Evolutionary conservation across 139 green algal genomes (phyloP).

Genomic region (Picochlorum sp.): DNA sequence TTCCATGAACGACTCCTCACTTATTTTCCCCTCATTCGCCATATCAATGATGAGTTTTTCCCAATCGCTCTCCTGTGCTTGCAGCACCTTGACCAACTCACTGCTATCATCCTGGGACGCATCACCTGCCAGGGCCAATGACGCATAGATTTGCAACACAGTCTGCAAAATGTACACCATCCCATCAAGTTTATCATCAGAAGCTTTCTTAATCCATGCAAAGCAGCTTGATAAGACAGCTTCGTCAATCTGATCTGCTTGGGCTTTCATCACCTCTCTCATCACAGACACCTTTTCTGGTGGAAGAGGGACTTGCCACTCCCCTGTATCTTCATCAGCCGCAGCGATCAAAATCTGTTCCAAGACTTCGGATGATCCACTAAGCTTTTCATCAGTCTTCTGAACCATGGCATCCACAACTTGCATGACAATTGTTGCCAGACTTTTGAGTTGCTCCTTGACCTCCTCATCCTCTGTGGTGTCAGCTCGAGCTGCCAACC

Average conservation of each 20-base stretch:
- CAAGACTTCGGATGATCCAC: slow-evolving; percentile 47
- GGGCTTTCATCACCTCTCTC: slow-evolving; percentile 17
- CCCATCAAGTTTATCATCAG: slow-evolving; percentile 61
- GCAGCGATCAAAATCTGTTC: slow-evolving; percentile 70
- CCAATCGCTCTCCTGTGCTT: slow-evolving; percentile 48
- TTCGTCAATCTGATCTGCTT: slow-evolving; percentile 39
- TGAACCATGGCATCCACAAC: slow-evolving; percentile 73
- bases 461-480: slow-evolving; percentile 36
- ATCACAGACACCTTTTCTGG: slow-evolving; percentile 45
- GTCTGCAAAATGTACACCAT: slow-evolving; percentile 79
- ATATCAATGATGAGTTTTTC: slow-evolving; percentile 18
- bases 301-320: slow-evolving; percentile 81
- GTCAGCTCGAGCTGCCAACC: slow-evolving; percentile 74
- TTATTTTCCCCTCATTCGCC: background rate
- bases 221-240: slow-evolving; percentile 76
- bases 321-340: slow-evolving; percentile 59
- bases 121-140: slow-evolving; percentile 32
- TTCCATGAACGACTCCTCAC: slow-evolving; percentile 56
- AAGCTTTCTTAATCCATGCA: slow-evolving; percentile 83
- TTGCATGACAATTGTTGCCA: slow-evolving; percentile 58
- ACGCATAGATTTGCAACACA: slow-evolving; percentile 84
- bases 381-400: slow-evolving; percentile 62
- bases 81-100: background rate
- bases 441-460: slow-evolving; percentile 36
- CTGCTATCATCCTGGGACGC: background rate